Evolutionary conservation across 2,329 filamentous ascomycete species (phyloP).

Genomic region (Pseudocercospora musae): DNA sequence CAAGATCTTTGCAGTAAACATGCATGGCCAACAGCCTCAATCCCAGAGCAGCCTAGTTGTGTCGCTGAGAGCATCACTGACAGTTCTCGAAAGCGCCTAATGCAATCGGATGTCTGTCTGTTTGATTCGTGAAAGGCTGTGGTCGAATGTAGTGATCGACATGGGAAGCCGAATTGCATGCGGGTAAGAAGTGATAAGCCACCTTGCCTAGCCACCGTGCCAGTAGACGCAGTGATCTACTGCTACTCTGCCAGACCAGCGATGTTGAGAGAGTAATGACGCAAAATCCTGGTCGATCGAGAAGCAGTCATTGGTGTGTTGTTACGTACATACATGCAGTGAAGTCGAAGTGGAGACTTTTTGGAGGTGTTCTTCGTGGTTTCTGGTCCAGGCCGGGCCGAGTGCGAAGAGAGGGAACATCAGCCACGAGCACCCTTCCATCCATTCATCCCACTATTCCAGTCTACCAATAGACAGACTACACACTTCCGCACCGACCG

Average conservation of each 20-base stretch:
- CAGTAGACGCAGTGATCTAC: not conserved
- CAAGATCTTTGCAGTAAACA: no score
- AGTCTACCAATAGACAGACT: no score
- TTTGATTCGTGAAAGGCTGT: not conserved
- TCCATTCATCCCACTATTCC: no score
- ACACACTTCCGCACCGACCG: no score
- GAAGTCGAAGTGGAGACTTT: not conserved
- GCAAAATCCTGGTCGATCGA: not conserved
- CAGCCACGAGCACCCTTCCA: no score
- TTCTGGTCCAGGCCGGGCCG: not conserved
- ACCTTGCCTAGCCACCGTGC: not conserved
- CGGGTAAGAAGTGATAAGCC: not conserved
- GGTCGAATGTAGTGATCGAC: not conserved
- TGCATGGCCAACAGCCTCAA: no score
- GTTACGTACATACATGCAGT: not conserved
- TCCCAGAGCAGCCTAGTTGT: not conserved
- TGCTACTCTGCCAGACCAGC: no score
- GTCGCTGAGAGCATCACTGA: not conserved
- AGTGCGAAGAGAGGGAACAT: not conserved
- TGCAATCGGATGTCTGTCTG: not conserved
- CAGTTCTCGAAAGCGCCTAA: not conserved
- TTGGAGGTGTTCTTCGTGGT: not conserved
- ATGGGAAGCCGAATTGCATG: not conserved
- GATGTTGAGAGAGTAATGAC: no score
- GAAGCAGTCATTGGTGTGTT: not conserved